A percentile compares a stretch with the other conserved stretches of the same genome.
phyloP scores from a whole-genome alignment of 768 basidiomycete species.

The Lentinula guzmanii region DNA sequence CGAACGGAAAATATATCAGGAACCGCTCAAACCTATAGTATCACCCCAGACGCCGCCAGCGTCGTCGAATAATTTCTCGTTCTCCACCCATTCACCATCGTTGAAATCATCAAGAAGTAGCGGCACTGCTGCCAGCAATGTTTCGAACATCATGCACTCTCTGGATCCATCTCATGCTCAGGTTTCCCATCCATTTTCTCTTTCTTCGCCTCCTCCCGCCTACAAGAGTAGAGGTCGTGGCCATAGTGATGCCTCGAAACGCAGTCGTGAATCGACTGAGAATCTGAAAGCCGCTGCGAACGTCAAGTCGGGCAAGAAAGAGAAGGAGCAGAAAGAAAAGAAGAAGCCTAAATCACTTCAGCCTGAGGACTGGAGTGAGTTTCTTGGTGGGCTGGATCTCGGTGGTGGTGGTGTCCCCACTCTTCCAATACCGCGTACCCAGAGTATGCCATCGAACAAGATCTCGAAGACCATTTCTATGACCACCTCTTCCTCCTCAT shows the following conservation, averaged over 20 bases:
- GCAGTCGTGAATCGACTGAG: conserved; percentile 2
- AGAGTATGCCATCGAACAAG: conserved; percentile 43
- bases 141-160: conserved; percentile 4
- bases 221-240: conserved; percentile 3
- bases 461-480: background rate
- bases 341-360: conserved; percentile 13
- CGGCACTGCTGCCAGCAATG: conserved; percentile 5
- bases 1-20: conserved; percentile 28
- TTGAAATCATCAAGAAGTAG: background rate
- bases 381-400: background rate
- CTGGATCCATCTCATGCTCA: conserved; percentile 17
- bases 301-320: conserved; percentile 14
- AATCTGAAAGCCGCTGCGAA: background rate
- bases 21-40: conserved; percentile 4
- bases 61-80: background rate
- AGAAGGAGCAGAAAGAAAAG: conserved; percentile 10
- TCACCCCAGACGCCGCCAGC: background rate
- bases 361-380: conserved; percentile 3
- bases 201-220: conserved; percentile 4
- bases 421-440: conserved; percentile 30
- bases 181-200: background rate
- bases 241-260: conserved; percentile 1
- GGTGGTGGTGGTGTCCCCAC: background rate
- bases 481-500: background rate
- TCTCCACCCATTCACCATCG: background rate